phyloP scores from a whole-genome alignment of 202 grass and related monocot species.

The Alloteropsis angusta region DNA sequence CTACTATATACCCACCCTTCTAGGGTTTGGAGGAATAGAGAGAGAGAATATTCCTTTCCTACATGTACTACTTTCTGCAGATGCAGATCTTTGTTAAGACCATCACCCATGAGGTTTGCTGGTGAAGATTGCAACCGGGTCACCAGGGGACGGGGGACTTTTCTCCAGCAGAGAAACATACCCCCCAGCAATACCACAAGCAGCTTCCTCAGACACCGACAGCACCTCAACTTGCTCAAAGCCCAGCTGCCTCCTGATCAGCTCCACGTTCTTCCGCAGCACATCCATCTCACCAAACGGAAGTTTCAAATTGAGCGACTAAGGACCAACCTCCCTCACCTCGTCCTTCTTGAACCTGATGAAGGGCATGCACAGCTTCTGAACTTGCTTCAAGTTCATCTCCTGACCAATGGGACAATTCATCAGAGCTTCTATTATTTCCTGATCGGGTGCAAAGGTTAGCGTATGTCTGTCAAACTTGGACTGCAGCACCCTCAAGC shows the following conservation, averaged over 20 bases:
- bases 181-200: neutral
- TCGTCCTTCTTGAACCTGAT: slow-evolving; percentile 60
- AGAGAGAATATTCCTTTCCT: no score
- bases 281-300: slow-evolving; percentile 59
- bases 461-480: slow-evolving; percentile 35
- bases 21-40: no score
- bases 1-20: no score
- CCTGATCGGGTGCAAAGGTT: slow-evolving; percentile 41
- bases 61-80: no score
- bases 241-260: slow-evolving; percentile 71
- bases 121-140: neutral
- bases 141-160: neutral
- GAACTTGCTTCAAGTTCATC: slow-evolving; percentile 49
- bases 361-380: slow-evolving; percentile 66
- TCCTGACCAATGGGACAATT: slow-evolving; percentile 27
- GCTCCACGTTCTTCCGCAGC: slow-evolving; percentile 49
- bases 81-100: no score
- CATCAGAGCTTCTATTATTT: slow-evolving; percentile 53
- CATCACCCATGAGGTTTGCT: no score
- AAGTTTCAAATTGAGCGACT: slow-evolving; percentile 45
- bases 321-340: slow-evolving; percentile 29
- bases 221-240: slow-evolving; percentile 50
- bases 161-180: neutral
- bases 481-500: slow-evolving; percentile 55
- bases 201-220: slow-evolving; percentile 23